phyloP scores from a whole-genome alignment of 345 rosid species.

The Turritis glabra region DNA sequence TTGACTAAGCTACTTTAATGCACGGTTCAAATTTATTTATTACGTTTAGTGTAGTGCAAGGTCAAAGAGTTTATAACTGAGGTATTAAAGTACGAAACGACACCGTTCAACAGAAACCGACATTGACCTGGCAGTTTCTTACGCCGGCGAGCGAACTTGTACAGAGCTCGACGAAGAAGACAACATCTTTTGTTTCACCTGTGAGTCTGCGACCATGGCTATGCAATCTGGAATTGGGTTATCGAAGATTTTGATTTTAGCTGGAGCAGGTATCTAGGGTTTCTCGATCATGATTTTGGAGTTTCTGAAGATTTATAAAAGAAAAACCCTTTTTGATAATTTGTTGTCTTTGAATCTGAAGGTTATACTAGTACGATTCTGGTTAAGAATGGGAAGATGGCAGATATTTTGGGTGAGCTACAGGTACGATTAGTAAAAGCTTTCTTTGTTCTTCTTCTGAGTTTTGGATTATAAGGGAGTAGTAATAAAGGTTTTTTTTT shows the following conservation, averaged over 20 bases:
- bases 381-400: constrained; percentile 77
- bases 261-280: constrained; percentile 71
- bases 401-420: constrained; percentile 73
- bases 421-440: constrained; percentile 51
- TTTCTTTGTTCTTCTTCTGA: constrained; percentile 10
- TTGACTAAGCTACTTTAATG: neutral
- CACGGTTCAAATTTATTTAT: constrained; percentile 13
- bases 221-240: constrained; percentile 77
- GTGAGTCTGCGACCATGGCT: constrained; percentile 53
- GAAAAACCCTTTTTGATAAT: neutral
- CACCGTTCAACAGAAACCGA: neutral
- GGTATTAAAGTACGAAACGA: neutral
- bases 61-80: neutral
- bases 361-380: constrained; percentile 83
- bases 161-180: constrained; percentile 26
- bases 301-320: neutral
- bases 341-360: constrained; percentile 27
- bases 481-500: neutral
- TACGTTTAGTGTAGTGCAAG: neutral
- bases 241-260: constrained; percentile 68
- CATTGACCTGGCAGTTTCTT: constrained; percentile 7
- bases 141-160: constrained; percentile 24
- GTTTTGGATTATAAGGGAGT: neutral
- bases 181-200: neutral
- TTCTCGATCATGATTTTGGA: constrained; percentile 4